Evolutionary conservation across 2,329 filamentous ascomycete species (phyloP).

Genomic region (Cadophora sp.): DNA sequence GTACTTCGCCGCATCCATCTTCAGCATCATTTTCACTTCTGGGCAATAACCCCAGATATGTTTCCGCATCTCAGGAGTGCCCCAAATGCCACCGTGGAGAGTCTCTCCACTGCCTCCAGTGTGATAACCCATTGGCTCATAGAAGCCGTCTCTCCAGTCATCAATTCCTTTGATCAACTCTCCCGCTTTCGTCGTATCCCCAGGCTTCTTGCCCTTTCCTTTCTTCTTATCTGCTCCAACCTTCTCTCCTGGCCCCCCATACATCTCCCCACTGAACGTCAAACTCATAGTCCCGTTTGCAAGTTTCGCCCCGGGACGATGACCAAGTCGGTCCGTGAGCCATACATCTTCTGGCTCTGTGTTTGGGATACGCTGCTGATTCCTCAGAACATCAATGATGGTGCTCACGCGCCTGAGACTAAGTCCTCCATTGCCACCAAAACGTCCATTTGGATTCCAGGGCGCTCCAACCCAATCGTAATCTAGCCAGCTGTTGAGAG

Average conservation of each 20-base stretch:
- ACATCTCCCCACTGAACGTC: constrained; percentile 59
- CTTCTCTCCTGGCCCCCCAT: constrained; percentile 47
- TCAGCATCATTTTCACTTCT: constrained; percentile 63
- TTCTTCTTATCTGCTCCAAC: constrained; percentile 35
- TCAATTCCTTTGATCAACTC: constrained; percentile 52
- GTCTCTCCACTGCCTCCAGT: constrained; percentile 56
- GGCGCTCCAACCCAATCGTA: constrained; percentile 48
- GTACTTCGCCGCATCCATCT: constrained; percentile 60
- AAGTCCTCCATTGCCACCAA: constrained; percentile 45
- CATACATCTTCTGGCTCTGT: constrained; percentile 63
- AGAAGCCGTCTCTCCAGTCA: constrained; percentile 59
- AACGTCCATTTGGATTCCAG: constrained; percentile 43
- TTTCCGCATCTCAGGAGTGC: constrained; percentile 53
- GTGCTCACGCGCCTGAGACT: constrained; percentile 59
- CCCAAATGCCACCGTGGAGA: constrained; percentile 57
- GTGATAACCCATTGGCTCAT: constrained; percentile 66
- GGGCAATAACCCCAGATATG: constrained; percentile 65
- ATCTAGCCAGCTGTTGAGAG: constrained; percentile 40
- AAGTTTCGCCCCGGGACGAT: constrained; percentile 55
- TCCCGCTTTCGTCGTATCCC: constrained; percentile 37
- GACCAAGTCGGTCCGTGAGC: constrained; percentile 59
- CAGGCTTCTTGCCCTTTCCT: constrained; percentile 35
- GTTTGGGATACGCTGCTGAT: constrained; percentile 53
- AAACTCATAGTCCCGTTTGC: constrained; percentile 59
- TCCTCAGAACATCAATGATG: constrained; percentile 58